These are phyloP conservation scores for Starmerella powellii DNA, from an alignment of 805 yeast species.

Conservation along the genomic window DNA sequence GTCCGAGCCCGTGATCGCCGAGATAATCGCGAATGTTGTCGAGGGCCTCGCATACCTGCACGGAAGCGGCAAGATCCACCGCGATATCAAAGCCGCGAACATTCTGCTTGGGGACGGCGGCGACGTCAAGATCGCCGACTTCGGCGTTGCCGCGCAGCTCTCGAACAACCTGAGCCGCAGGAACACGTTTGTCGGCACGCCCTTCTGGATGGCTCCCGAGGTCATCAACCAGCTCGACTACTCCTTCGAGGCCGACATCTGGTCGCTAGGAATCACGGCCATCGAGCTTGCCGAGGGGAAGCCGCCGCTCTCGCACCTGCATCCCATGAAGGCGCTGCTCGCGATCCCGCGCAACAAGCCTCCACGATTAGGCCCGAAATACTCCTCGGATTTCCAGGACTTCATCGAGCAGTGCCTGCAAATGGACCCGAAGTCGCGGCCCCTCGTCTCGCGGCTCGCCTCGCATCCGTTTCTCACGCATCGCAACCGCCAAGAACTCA, in stretches of 20 bases:
- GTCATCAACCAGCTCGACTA: slow-evolving; percentile 78
- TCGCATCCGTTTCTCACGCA: slow-evolving; percentile 46
- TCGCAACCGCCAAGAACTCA: slow-evolving; percentile 16
- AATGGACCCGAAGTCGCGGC: slow-evolving; percentile 55
- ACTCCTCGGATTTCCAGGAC: slow-evolving; percentile 45
- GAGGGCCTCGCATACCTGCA: slow-evolving; percentile 57
- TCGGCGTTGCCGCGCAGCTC: slow-evolving; percentile 83
- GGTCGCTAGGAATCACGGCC: slow-evolving; percentile 73
- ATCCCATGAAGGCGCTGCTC: slow-evolving; percentile 44
- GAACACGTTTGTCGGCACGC: slow-evolving; percentile 37
- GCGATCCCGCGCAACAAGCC: slow-evolving; percentile 40
- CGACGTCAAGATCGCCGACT: slow-evolving; percentile 81
- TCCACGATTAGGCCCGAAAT: slow-evolving; percentile 32
- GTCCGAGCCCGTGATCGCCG: slow-evolving; percentile 42
- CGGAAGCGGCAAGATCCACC: slow-evolving; percentile 60
- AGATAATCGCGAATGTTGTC: slow-evolving; percentile 44
- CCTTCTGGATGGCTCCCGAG: slow-evolving; percentile 99
- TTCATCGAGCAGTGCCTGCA: slow-evolving; percentile 61
- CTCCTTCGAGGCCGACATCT: slow-evolving; percentile 61
- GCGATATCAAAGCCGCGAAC: slow-evolving; percentile 93
- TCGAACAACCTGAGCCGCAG: slow-evolving; percentile 43
- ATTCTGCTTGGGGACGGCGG: slow-evolving; percentile 58
- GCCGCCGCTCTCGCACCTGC: slow-evolving; percentile 51
- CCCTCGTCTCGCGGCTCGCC: slow-evolving; percentile 49
- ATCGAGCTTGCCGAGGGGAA: slow-evolving; percentile 59